Conservation (phyloP, 106 monocot genomes). For the Dendrobium catenatum region DNA sequence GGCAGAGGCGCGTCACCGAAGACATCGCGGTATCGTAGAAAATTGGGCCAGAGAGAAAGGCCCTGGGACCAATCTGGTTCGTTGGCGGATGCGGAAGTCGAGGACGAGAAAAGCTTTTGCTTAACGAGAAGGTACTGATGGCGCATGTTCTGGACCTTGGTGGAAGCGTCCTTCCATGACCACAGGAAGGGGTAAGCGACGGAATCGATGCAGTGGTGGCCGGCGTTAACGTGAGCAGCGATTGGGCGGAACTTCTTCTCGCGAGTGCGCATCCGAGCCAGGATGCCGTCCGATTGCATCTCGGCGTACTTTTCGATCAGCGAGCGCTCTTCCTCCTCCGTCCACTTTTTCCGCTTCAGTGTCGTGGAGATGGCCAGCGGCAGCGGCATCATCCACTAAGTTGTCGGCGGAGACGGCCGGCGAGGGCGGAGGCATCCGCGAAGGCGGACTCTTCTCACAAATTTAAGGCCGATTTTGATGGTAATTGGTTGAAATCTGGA, state of each 20-base stretch:
- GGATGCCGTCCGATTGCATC: slow-evolving; percentile 26
- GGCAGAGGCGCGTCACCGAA: slow-evolving; percentile 54
- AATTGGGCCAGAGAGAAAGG: slow-evolving; percentile 51
- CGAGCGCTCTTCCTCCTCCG: slow-evolving; percentile 53
- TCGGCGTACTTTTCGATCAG: slow-evolving; percentile 51
- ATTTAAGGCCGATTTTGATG: background rate
- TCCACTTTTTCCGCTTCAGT: slow-evolving; percentile 55
- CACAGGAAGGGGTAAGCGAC: slow-evolving; percentile 41
- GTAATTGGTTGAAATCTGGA: too few species aligned
- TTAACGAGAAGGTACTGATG: slow-evolving; percentile 72
- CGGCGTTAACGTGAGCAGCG: slow-evolving; percentile 49
- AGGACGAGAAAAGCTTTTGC: slow-evolving; percentile 35
- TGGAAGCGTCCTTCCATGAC: slow-evolving; percentile 69
- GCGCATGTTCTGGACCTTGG: slow-evolving; percentile 76
- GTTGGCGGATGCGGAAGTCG: background rate
- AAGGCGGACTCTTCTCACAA: background rate
- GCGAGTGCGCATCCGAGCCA: slow-evolving; percentile 34
- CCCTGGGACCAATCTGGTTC: slow-evolving; percentile 24
- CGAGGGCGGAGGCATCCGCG: background rate
- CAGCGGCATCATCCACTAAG: background rate
- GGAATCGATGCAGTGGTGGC: slow-evolving; percentile 40
- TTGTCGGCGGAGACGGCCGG: background rate
- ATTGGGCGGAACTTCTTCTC: slow-evolving; percentile 59
- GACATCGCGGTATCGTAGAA: slow-evolving; percentile 44
- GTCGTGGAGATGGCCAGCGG: background rate